Evolutionary conservation across 2,329 filamentous ascomycete species (phyloP).

Genomic region (Ciborinia camelliae): DNA sequence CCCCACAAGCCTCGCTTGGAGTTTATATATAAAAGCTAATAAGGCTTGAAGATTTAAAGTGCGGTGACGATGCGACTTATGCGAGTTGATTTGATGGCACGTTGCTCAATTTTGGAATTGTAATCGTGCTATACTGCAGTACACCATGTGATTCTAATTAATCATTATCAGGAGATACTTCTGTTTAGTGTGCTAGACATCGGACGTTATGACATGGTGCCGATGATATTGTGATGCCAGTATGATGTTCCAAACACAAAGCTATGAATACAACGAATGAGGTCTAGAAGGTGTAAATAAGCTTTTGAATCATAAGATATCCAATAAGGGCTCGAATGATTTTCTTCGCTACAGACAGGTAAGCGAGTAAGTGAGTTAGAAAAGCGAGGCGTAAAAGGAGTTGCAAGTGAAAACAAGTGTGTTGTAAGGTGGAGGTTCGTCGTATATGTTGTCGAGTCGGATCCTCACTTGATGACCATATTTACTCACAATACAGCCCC

Average conservation of each 20-base stretch:
- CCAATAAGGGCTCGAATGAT: too few species aligned
- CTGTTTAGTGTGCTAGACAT: background rate
- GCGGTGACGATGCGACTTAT: background rate
- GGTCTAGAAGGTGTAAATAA: background rate
- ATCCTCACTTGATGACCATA: background rate
- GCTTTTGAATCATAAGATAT: background rate
- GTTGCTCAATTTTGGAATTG: background rate
- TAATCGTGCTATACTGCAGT: background rate
- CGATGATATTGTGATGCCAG: background rate
- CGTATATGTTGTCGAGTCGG: background rate
- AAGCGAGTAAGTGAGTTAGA: background rate
- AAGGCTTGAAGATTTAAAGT: background rate
- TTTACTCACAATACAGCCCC: background rate
- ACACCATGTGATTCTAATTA: background rate
- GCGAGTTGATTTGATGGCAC: background rate
- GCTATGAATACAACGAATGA: background rate
- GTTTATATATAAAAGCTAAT: background rate
- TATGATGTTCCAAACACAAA: background rate
- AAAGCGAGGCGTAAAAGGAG: background rate
- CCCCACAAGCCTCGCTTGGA: background rate
- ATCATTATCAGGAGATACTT: background rate
- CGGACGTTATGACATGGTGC: background rate
- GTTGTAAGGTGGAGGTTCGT: background rate
- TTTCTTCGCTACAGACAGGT: background rate
- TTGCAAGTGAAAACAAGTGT: background rate